Base-by-base conservation (phyloP, 441 rosid species). In the Croton laevigatus region DNA sequence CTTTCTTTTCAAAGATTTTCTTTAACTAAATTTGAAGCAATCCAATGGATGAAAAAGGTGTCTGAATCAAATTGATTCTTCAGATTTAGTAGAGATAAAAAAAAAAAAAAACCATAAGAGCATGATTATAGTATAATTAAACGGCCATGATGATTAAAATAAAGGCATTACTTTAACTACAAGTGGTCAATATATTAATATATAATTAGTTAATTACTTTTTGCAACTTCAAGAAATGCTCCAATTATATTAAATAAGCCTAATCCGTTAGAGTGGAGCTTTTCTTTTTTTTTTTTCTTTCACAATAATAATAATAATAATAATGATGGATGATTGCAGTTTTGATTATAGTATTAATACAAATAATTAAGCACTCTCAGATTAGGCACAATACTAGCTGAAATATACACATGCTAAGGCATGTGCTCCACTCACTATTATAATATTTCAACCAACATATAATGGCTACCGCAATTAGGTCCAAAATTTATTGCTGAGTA, bases 181-280 rank as follows among this genome's bases (percentile, higher is more conserved):
- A 63, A 27, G 6, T 38, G 57, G 36, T 27, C 34, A 32, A 55
- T 60, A 27, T 27, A 27, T 27, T 27, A n/a, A 3, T n/a, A 20
- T 19, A 23, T 49, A 19, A 38, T 2, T 36, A 37, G 17, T 48
- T 40, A 59, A 34, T 51, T 6, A 16, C 37, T 23, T 55, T 74
- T 73, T 71, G 46, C 32, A 57, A 62, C 17, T 65, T 66, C 73
- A 66, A 76, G 72, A 45, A 74, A 71, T 49, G 58, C 65, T 69
- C 63, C 22, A 48, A 46, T 8, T 54, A 68, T 68, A 68, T 68
- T 53, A 58, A 63, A 62, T 54, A 55, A 63, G 60, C 37, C 17
- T 40, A 16, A 59, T 9, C 11, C 40, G 7, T 61, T 66, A 52
- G 36, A 32, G 44, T 49, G 40, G 6, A 8, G 17, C 57, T 10